Conservation (phyloP, 441 rosid genomes). For the Pelargonium myrrhifolium region DNA sequence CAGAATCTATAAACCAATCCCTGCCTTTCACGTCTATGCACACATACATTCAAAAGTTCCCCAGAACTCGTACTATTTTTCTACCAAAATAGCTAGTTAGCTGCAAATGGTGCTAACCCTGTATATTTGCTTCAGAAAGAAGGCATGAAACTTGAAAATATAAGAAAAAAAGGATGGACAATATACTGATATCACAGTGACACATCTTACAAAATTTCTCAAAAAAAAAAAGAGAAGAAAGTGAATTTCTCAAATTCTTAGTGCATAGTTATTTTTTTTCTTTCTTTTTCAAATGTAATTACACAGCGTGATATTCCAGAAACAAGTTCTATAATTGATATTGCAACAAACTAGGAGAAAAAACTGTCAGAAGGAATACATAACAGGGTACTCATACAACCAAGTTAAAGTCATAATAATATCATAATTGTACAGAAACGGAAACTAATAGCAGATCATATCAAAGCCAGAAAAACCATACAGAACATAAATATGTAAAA, state of each 20-base stretch:
- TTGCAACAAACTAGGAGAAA: no score
- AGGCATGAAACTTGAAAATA: neutral
- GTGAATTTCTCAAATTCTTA: neutral
- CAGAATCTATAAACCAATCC: neutral
- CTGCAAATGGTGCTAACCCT: neutral
- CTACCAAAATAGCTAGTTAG: neutral
- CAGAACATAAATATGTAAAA: conserved; percentile 1
- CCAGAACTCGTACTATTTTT: neutral
- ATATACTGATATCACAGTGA: neutral
- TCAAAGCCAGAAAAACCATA: neutral
- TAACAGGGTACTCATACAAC: no score
- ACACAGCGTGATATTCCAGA: neutral
- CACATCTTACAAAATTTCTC: neutral
- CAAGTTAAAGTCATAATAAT: no score
- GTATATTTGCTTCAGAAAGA: neutral
- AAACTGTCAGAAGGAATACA: no score
- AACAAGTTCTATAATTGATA: neutral
- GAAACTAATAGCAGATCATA: neutral
- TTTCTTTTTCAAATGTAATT: neutral
- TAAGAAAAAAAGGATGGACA: neutral
- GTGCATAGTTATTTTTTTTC: neutral
- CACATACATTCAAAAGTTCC: neutral
- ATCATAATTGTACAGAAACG: no score
- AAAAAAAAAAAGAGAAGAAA: no score
- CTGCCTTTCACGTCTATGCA: neutral